Evolutionary conservation across 2,329 filamentous ascomycete species (phyloP).

Genomic region (Botrytis cinerea): DNA sequence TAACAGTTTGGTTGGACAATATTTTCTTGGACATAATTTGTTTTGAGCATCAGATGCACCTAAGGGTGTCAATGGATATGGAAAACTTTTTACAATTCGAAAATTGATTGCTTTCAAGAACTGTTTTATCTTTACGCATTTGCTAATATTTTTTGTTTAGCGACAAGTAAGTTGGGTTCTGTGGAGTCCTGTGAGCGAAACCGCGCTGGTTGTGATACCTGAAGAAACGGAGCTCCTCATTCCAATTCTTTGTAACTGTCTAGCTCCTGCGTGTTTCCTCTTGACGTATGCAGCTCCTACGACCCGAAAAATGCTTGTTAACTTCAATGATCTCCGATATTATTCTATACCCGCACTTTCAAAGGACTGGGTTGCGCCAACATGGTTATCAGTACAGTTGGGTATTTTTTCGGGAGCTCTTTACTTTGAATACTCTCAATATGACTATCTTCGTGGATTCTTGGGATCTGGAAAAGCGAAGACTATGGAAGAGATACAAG

Average conservation of each 20-base stretch:
- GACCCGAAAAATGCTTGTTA: conserved; percentile 56
- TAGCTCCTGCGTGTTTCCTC: conserved; percentile 45
- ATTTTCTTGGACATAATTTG: neutral
- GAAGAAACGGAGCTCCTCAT: conserved; percentile 64
- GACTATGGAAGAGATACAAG: conserved; percentile 24
- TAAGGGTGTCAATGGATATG: neutral
- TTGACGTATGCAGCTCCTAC: conserved; percentile 61
- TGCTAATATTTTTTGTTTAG: conserved; percentile 31
- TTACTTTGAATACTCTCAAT: conserved; percentile 57
- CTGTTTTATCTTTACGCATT: no score
- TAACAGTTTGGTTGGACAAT: neutral
- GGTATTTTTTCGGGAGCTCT: conserved; percentile 62
- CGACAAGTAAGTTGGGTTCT: conserved; percentile 63
- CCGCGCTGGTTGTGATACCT: conserved; percentile 59
- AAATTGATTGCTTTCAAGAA: neutral
- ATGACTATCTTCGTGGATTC: conserved; percentile 41
- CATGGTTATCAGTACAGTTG: conserved; percentile 58
- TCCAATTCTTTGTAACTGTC: conserved; percentile 43
- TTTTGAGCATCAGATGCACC: neutral
- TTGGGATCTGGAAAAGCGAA: conserved; percentile 24
- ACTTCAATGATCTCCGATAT: conserved; percentile 57
- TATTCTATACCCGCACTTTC: conserved; percentile 54
- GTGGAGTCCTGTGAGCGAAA: conserved; percentile 51
- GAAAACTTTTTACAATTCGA: neutral
- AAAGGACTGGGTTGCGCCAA: conserved; percentile 46